Base-by-base conservation (phyloP, 2,329 filamentous ascomycete species). In the Curvularia hawaiiensis region DNA sequence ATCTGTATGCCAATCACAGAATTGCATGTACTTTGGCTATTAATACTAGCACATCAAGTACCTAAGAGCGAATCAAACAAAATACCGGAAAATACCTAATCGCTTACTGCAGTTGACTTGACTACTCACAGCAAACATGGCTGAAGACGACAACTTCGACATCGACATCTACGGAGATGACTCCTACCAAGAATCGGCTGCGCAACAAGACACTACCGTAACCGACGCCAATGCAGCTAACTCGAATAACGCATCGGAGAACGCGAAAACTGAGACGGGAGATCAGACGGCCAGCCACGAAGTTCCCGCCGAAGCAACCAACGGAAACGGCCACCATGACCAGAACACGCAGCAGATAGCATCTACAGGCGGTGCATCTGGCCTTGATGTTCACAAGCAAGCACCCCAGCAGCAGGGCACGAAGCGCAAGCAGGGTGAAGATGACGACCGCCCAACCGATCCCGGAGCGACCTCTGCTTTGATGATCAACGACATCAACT, bases 401-500 rank as follows among this genome's bases (percentile, higher is more conserved):
- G 75, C 77, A 51, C 79, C 78, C 24, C 79, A 79, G 44, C 82
- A 82, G 58, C 85, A 87, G 67, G 85, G 85, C 38, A 79, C 81
- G 46, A 89, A 89, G 72, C 83, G 87, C 55, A 88, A 89, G 72
- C 84, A 85, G 58, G 80, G 79, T 20, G 79, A 74, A 20, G 74
- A 80, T 41, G 74, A 81, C 51, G 83, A 86, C 52, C 79, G 84
- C 24, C 81, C 80, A 1, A 73, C 82, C 5, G 86, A 88, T 58
- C 82, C 83, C 2, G 83, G 83, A 60, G 87, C 87, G 3, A 87
- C 85, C 5, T 82, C 87, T 24, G 92, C 93, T 0, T 79, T 98
- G 30, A 87, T 96, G 75, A 86, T 98, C 52, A 93, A 91, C 3
- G 95, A 98, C 49, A 82, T 99, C 10, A 90, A 91, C 75, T 99